Conservation (phyloP, 2,329 filamentous ascomycete genomes). For the Phoma sp. region DNA sequence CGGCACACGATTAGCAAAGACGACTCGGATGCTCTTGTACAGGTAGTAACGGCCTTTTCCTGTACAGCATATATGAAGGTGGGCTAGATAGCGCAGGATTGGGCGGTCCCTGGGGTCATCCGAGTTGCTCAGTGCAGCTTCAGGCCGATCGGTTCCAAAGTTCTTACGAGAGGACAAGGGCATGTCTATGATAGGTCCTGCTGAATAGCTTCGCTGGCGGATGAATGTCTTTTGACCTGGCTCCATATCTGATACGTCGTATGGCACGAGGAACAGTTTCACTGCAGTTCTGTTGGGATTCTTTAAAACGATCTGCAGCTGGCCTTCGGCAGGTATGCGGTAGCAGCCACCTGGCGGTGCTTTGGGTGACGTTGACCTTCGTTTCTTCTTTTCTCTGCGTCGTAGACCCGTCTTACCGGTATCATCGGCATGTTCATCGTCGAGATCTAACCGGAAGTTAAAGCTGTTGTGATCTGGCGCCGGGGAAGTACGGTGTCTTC, state of each 20-base stretch:
- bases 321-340: constrained; percentile 90
- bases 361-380: constrained; percentile 63
- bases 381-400: constrained; percentile 63
- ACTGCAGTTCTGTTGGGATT: constrained; percentile 98
- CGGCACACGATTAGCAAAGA: constrained; percentile 95
- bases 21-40: constrained; percentile 89
- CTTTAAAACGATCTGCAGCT: constrained; percentile 96
- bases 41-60: constrained; percentile 84
- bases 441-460: constrained; percentile 28
- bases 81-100: constrained; percentile 85
- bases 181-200: constrained; percentile 82
- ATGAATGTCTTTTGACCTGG: constrained; percentile 95
- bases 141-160: constrained; percentile 59
- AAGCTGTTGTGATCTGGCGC: constrained; percentile 34
- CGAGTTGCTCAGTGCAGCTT: constrained; percentile 58
- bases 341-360: constrained; percentile 88
- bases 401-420: constrained; percentile 47
- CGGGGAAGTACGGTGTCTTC: constrained; percentile 41
- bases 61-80: constrained; percentile 90
- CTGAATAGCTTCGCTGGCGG: constrained; percentile 89
- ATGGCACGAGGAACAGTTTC: constrained; percentile 92
- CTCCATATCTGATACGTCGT: constrained; percentile 91
- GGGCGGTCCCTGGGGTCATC: constrained; percentile 67
- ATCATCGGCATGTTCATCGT: constrained; percentile 22
- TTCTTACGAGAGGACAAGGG: constrained; percentile 56